phyloP scores from a whole-genome alignment of 495 filamentous ascomycete species.

The Penicillium silybi region DNA sequence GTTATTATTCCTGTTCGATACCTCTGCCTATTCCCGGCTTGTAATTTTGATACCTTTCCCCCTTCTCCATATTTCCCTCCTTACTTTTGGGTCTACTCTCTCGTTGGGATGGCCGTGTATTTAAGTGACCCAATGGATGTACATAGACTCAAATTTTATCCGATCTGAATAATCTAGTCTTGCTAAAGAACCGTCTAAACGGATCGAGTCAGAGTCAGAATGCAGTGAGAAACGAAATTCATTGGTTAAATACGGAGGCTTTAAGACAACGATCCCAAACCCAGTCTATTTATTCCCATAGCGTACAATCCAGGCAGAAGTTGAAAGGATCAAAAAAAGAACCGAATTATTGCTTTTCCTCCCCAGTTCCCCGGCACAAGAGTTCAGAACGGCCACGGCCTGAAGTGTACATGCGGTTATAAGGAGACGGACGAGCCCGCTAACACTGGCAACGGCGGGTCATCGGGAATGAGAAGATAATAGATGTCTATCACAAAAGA shows the following conservation, averaged over 20 bases:
- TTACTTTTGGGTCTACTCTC: slow-evolving; percentile 3
- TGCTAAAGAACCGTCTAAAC: not conserved
- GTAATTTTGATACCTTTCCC: slow-evolving; percentile 3
- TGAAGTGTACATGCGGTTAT: slow-evolving; percentile 11
- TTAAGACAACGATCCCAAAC: slow-evolving; percentile 14
- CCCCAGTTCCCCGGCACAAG: slow-evolving; percentile 1
- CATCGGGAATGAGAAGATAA: slow-evolving; percentile 14
- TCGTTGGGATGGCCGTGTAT: slow-evolving; percentile 4
- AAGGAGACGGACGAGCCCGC: slow-evolving; percentile 4
- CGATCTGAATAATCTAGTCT: not conserved
- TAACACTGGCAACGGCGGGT: slow-evolving; percentile 11
- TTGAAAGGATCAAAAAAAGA: slow-evolving; percentile 6
- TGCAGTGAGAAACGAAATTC: slow-evolving; percentile 5
- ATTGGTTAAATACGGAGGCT: slow-evolving; percentile 1
- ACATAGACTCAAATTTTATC: slow-evolving; percentile 4
- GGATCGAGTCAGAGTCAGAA: not conserved
- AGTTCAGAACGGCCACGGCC: not conserved
- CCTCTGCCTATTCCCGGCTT: slow-evolving; percentile 5
- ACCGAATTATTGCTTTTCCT: slow-evolving; percentile 25
- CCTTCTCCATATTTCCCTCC: slow-evolving; percentile 9
- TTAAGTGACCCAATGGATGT: slow-evolving; percentile 7
- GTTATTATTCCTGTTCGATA: slow-evolving; percentile 8
- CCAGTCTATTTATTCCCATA: slow-evolving; percentile 20
- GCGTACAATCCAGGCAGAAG: slow-evolving; percentile 13
- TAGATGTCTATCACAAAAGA: slow-evolving; percentile 23